These are phyloP conservation scores for Solanum piurae DNA, from an alignment of 257 asterid species.

Conservation along the genomic window DNA sequence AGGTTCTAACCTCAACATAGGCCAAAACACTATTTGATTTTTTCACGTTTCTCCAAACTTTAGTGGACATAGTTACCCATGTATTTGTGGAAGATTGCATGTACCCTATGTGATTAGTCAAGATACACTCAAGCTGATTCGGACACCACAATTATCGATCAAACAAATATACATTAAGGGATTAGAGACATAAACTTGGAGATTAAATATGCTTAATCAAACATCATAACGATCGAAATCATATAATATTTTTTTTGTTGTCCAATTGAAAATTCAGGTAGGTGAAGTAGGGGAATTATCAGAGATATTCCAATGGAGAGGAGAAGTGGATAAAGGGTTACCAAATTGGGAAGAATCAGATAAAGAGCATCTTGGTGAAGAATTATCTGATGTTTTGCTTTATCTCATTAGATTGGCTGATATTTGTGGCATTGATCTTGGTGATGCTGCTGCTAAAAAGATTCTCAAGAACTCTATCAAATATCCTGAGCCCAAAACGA, in stretches of 20 bases:
- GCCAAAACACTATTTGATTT: background rate
- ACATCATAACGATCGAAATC: background rate
- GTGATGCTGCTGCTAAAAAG: slow-evolving; percentile 36
- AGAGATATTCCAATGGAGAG: slow-evolving; percentile 59
- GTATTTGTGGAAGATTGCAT: background rate
- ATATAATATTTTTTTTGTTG: background rate
- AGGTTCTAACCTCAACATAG: background rate
- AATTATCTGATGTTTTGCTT: slow-evolving; percentile 47
- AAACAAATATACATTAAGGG: background rate
- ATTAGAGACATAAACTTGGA: background rate
- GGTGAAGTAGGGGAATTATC: slow-evolving; percentile 58
- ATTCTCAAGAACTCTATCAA: slow-evolving; percentile 37
- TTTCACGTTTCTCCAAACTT: background rate
- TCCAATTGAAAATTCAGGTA: slow-evolving; percentile 14
- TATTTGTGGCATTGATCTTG: slow-evolving; percentile 51
- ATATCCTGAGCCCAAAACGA: slow-evolving; percentile 20
- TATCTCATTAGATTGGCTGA: slow-evolving; percentile 49
- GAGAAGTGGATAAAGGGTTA: slow-evolving; percentile 53
- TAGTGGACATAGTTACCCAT: background rate
- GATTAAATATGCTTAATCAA: background rate
- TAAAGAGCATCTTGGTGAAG: slow-evolving; percentile 55
- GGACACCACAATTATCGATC: background rate
- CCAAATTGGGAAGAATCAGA: slow-evolving; percentile 53
- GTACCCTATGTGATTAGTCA: background rate
- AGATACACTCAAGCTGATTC: background rate